These are phyloP conservation scores for Sporothrix mexicana DNA, from an alignment of 2,329 filamentous ascomycete genomes.

Conservation along the genomic window DNA sequence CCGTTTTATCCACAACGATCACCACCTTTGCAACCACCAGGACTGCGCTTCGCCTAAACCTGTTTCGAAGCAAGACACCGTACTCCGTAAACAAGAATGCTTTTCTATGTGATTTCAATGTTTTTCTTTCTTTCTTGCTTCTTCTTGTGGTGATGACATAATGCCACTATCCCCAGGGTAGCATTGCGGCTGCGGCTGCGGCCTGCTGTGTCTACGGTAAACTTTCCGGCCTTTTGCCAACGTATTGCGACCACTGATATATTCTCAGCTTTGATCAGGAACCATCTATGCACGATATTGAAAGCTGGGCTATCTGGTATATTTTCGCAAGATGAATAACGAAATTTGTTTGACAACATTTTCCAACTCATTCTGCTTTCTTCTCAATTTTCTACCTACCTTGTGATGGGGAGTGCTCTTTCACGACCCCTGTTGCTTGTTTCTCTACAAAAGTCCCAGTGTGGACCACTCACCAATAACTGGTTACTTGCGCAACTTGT, in stretches of 20 bases:
- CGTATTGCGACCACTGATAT: not conserved
- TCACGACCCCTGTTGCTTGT: constrained; percentile 5
- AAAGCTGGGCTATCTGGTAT: not conserved
- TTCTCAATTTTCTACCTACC: not conserved
- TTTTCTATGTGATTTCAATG: not conserved
- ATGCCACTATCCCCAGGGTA: not conserved
- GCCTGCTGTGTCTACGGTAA: not conserved
- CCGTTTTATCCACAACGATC: not conserved
- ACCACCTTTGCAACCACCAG: not conserved
- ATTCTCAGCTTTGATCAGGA: not conserved
- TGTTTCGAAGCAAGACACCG: constrained; percentile 19
- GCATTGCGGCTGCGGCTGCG: not conserved
- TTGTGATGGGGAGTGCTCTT: not conserved
- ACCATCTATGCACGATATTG: not conserved
- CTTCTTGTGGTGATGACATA: too few relatives aligned
- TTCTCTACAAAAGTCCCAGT: not conserved
- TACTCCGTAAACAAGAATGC: constrained; percentile 7
- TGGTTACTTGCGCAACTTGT: not conserved
- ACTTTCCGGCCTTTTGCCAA: too few relatives aligned
- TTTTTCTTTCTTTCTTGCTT: not conserved
- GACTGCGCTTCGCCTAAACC: constrained; percentile 22
- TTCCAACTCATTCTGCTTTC: constrained; percentile 1
- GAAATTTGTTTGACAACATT: not conserved
- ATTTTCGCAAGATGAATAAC: constrained; percentile 8
- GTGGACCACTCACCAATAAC: not conserved